Evolutionary conservation across 306 rosid genomes (phyloP).

Genomic region (Biancaea sappan): DNA sequence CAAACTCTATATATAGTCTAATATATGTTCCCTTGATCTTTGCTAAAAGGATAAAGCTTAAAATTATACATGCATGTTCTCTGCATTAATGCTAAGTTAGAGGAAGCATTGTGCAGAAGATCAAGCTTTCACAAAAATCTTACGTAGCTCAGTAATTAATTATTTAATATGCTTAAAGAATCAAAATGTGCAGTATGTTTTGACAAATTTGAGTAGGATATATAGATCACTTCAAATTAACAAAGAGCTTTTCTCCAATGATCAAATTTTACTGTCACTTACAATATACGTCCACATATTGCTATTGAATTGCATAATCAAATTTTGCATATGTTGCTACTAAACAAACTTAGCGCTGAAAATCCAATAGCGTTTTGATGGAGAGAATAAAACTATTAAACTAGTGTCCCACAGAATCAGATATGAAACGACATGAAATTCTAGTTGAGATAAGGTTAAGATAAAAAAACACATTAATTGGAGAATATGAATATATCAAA

Average conservation of each 20-base stretch:
- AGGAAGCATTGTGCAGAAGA: constrained; percentile 5
- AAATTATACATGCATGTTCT: constrained; percentile 32
- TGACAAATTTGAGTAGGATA: background rate
- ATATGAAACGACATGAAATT: constrained; percentile 48
- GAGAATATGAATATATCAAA: constrained; percentile 19
- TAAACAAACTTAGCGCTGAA: constrained; percentile 9
- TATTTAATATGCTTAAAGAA: background rate
- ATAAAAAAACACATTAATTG: constrained; percentile 31
- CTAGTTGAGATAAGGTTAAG: constrained; percentile 44
- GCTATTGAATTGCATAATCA: constrained; percentile 26
- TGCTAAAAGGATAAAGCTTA: background rate
- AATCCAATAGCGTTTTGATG: constrained; percentile 33
- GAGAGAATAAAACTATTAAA: constrained; percentile 37
- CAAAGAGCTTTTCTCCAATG: background rate
- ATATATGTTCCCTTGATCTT: constrained; percentile 32
- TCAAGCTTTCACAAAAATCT: background rate
- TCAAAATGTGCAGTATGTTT: background rate
- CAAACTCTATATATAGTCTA: too few species aligned
- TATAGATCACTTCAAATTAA: background rate
- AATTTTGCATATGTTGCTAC: constrained; percentile 30
- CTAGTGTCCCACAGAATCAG: constrained; percentile 54
- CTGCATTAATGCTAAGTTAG: constrained; percentile 27
- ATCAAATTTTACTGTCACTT: background rate
- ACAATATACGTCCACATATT: constrained; percentile 18
- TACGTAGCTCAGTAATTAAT: background rate